These are phyloP conservation scores for Hemisphaericaspora xylanilytica DNA, from an alignment of 1,139 yeast genomes.

Conservation along the genomic window DNA sequence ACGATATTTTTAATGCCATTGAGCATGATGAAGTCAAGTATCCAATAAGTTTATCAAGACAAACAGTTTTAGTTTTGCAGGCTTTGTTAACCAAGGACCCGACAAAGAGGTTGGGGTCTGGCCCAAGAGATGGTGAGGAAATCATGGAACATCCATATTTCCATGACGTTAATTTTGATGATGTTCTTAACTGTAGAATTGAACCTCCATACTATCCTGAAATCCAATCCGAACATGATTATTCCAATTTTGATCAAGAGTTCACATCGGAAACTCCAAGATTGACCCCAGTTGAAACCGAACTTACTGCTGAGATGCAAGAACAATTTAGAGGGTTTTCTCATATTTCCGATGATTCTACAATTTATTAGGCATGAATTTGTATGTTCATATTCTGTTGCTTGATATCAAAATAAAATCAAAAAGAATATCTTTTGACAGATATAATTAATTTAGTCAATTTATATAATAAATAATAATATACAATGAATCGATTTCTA, in stretches of 20 bases:
- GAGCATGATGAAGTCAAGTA: slow-evolving; percentile 95
- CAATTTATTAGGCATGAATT: slow-evolving; percentile 26
- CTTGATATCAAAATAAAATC: too few species aligned
- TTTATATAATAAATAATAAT: not conserved
- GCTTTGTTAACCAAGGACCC: slow-evolving; percentile 91
- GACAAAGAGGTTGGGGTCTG: slow-evolving; percentile 73
- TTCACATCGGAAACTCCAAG: slow-evolving; percentile 95
- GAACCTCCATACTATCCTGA: slow-evolving; percentile 86
- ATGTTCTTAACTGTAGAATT: slow-evolving; percentile 66
- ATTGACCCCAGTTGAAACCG: slow-evolving; percentile 89
- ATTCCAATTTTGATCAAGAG: slow-evolving; percentile 90
- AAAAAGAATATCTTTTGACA: not conserved
- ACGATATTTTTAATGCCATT: slow-evolving; percentile 97
- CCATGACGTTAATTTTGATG: slow-evolving; percentile 86
- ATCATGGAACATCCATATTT: slow-evolving; percentile 96
- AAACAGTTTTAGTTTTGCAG: slow-evolving; percentile 90
- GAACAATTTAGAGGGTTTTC: slow-evolving; percentile 97
- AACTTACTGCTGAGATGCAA: slow-evolving; percentile 83
- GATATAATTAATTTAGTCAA: not conserved
- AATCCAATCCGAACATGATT: slow-evolving; percentile 82
- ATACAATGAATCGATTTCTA: not conserved
- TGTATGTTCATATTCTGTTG: too few species aligned
- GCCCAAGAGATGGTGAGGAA: slow-evolving; percentile 85
- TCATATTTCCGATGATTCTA: slow-evolving; percentile 70
- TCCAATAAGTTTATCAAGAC: slow-evolving; percentile 97